Base-by-base conservation (phyloP, 345 rosid species). In the Aegle marmelos region DNA sequence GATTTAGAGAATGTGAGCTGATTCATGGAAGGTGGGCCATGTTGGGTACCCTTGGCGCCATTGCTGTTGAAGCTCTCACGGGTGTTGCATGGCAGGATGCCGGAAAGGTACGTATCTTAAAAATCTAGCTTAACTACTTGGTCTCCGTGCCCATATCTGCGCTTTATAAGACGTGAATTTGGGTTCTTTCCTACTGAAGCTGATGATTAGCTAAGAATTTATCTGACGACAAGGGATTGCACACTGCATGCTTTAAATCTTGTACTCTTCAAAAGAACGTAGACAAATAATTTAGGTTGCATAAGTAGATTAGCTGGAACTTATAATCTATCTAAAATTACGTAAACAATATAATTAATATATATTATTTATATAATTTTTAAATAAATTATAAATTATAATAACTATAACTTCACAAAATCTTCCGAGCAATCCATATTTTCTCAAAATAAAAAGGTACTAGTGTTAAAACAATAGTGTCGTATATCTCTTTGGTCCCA, bases 1-100 rank as follows among this genome's bases (percentile, higher is more conserved):
- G 99, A 82, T 95, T 95, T 72, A 86, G 99, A 77, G 99, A 95
- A 87, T 93, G 97, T 39, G 97, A 95, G 88, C 80, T 95, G 60
- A 95, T 93, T n/a, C 95, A 91, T 62, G 98, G 94, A 17, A 85
- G 94, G 67, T 93, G 97, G 99, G 98, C 96, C 22, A 93, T 93
- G 99, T 79, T 95, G 79, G 98, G 92, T 7, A 83, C 82, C 31
- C 93, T 91, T 17, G 97, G 96, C 1, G 95, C 94, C 22, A 4
- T 91, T 7, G 86, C 90, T 6, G 93, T 93, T 13, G 93, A 91
- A 78, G 92, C 85, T 68, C 86, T 93, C 74, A 89, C 95, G 4
- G 94, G 93, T 2, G 77, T 93, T 48, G 80, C 93, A 4, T 90
- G 98, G 94, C 94, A 94, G 84, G 93, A 90, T 34, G 93, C 91